Conservation (phyloP, 1,284 basidiomycete species). For the Cryptococcus wingfieldii region DNA sequence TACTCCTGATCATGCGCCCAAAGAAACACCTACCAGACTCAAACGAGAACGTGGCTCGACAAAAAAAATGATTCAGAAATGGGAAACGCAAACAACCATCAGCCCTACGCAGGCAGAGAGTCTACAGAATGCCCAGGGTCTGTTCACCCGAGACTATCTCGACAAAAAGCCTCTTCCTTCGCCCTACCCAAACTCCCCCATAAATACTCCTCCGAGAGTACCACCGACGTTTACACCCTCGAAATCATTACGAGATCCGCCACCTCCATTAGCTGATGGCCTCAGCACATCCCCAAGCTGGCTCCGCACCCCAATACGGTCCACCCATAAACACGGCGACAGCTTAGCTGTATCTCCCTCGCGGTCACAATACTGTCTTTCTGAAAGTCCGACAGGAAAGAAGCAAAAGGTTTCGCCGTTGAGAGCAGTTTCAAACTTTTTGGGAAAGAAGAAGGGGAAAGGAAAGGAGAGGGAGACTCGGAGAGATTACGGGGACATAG, state of each 20-base stretch:
- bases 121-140: constrained; percentile 8
- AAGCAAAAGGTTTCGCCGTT: constrained; percentile 31
- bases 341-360: constrained; percentile 26
- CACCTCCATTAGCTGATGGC: too few relatives aligned
- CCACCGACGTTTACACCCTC: not conserved
- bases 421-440: constrained; percentile 38
- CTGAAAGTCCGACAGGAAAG: constrained; percentile 25
- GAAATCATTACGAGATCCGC: too few relatives aligned
- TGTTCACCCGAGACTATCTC: constrained; percentile 30
- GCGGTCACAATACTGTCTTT: constrained; percentile 24
- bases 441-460: constrained; percentile 34
- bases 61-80: constrained; percentile 37
- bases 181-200: not conserved
- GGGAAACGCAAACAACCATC: constrained; percentile 19
- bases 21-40: too few relatives aligned
- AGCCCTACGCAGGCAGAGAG: not conserved
- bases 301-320: constrained; percentile 22
- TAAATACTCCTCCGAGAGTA: not conserved
- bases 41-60: constrained; percentile 26
- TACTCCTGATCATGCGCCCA: too few relatives aligned
- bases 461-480: constrained; percentile 29
- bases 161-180: constrained; percentile 37
- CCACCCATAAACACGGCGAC: constrained; percentile 14
- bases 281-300: too few relatives aligned
- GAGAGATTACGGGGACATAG: constrained; percentile 13